Conservation (phyloP, 2,329 filamentous ascomycete species). For the Boeremia exigua region DNA sequence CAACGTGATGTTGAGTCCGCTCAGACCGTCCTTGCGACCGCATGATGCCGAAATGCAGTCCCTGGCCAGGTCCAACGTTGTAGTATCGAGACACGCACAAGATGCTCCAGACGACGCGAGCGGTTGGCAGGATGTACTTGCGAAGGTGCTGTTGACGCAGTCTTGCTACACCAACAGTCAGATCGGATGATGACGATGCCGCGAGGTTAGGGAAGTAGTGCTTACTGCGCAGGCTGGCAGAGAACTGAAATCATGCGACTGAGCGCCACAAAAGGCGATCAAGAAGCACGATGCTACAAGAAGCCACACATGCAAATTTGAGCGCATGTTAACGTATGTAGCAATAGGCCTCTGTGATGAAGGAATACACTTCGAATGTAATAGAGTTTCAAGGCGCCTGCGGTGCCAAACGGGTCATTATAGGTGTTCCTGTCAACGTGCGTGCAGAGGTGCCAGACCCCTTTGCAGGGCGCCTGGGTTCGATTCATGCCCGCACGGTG, state of each 20-base stretch:
- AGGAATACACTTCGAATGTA: neutral
- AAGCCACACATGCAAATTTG: neutral
- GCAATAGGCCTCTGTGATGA: neutral
- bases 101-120: neutral
- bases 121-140: neutral
- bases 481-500: neutral
- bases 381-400: neutral
- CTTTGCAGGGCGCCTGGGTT: conserved; percentile 6
- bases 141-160: conserved; percentile 4
- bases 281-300: neutral
- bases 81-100: conserved; percentile 2
- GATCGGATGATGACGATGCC: neutral
- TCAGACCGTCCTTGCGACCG: conserved; percentile 1
- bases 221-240: conserved; percentile 10
- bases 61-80: neutral
- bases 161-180: neutral
- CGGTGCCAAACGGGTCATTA: neutral
- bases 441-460: neutral
- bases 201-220: neutral
- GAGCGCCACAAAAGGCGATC: neutral
- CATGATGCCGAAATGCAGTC: conserved; percentile 2
- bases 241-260: neutral
- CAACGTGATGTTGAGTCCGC: neutral
- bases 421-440: neutral
- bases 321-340: neutral